Conservation (phyloP, 2,329 filamentous ascomycete species). For the Blumeriella jaapii region DNA sequence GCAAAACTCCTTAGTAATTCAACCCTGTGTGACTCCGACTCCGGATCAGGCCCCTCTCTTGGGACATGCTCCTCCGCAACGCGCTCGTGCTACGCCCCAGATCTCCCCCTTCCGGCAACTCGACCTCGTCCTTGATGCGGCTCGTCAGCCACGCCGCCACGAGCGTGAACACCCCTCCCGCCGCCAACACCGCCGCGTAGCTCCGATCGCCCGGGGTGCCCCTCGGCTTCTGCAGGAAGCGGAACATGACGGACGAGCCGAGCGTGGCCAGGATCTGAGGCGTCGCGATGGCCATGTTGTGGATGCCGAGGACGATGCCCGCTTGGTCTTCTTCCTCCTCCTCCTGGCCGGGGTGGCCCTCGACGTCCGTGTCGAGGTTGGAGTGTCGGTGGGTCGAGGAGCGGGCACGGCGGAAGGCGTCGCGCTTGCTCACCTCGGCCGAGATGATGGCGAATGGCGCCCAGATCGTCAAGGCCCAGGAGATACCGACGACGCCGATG, state of each 20-base stretch:
- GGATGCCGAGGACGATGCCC: constrained; percentile 79
- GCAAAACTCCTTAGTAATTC: constrained; percentile 14
- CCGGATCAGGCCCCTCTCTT: constrained; percentile 7
- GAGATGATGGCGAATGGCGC: constrained; percentile 92
- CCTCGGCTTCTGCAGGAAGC: constrained; percentile 73
- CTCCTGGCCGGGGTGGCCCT: constrained; percentile 6
- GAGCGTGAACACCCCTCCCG: constrained; percentile 70
- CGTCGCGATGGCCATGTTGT: constrained; percentile 88
- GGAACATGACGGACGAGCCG: constrained; percentile 75
- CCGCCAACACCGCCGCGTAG: constrained; percentile 74
- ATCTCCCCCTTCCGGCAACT: constrained; percentile 16
- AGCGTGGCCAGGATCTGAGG: constrained; percentile 87
- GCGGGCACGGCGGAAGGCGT: constrained; percentile 48
- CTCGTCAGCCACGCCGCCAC: constrained; percentile 55
- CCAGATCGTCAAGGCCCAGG: constrained; percentile 90
- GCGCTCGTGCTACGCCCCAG: constrained; percentile 3
- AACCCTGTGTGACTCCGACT: constrained; percentile 10
- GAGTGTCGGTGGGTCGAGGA: constrained; percentile 8
- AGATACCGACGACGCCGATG: constrained; percentile 73
- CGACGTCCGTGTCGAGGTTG: constrained; percentile 5
- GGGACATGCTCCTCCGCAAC: constrained; percentile 7
- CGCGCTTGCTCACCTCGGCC: constrained; percentile 76
- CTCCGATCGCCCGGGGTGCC: constrained; percentile 77
- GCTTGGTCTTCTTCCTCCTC: constrained; percentile 17
- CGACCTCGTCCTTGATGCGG: constrained; percentile 25